Conservation (phyloP, 345 rosid genomes). For the Eucalyptus regnans region DNA sequence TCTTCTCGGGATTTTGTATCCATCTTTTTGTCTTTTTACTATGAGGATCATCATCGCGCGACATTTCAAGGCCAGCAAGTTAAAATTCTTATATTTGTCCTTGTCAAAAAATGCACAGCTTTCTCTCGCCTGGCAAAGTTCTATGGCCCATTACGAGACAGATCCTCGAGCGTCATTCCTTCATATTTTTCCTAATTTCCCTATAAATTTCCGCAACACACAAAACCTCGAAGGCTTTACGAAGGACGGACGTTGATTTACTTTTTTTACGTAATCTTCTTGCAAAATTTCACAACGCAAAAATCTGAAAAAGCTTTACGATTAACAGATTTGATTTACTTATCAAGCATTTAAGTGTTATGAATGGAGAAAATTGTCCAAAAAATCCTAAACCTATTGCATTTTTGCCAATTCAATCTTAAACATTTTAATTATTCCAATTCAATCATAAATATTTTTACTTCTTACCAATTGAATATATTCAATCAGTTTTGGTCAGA, state of each 20-base stretch:
- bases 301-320: background rate
- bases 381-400: accelerated
- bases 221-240: background rate
- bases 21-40: background rate
- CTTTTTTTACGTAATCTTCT: background rate
- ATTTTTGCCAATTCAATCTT: accelerated
- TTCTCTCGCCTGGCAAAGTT: background rate
- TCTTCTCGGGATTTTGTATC: background rate
- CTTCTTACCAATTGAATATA: no score
- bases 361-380: background rate
- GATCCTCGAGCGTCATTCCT: background rate
- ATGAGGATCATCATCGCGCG: background rate
- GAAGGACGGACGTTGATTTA: background rate
- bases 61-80: background rate
- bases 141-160: background rate
- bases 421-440: no score
- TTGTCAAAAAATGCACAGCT: background rate
- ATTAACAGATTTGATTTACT: background rate
- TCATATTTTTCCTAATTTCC: background rate
- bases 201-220: background rate
- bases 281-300: background rate
- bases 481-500: no score
- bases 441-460: no score
- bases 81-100: background rate
- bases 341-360: background rate